phyloP scores from a whole-genome alignment of 768 basidiomycete genomes.

The Peribolospora baueri region DNA sequence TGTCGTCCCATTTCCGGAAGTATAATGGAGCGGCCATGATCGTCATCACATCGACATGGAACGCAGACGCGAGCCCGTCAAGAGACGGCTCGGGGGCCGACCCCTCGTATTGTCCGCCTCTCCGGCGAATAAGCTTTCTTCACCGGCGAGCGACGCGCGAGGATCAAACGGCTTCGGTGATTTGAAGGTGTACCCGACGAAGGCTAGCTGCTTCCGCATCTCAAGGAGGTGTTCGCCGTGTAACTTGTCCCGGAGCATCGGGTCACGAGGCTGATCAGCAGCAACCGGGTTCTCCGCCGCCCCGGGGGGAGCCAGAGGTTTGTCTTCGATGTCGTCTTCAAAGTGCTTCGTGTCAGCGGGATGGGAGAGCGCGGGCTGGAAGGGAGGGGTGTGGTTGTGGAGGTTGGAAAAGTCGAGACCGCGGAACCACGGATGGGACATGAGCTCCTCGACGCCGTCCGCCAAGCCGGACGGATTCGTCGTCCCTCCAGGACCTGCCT shows the following conservation, averaged over 20 bases:
- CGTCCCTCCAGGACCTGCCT: not conserved
- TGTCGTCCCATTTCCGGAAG: no score
- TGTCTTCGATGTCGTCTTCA: conserved; percentile 74
- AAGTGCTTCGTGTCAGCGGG: conserved; percentile 80
- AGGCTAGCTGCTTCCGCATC: conserved; percentile 72
- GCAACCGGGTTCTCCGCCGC: conserved; percentile 51
- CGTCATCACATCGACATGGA: no score
- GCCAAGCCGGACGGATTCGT: not conserved
- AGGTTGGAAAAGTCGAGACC: conserved; percentile 77
- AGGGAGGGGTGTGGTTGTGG: conserved; percentile 60
- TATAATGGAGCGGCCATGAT: no score
- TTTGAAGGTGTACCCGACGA: conserved; percentile 22
- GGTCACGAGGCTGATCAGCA: conserved; percentile 60
- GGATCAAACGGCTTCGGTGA: no score
- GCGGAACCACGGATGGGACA: conserved; percentile 75
- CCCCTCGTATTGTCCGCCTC: no score
- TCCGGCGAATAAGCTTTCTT: no score
- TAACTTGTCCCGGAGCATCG: conserved; percentile 56
- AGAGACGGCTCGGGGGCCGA: no score
- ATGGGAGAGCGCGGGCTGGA: conserved; percentile 54
- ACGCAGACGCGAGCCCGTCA: no score
- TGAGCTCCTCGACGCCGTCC: conserved; percentile 78
- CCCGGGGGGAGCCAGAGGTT: conserved; percentile 21
- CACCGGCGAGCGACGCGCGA: no score
- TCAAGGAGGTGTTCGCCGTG: conserved; percentile 70